Evolutionary conservation across 495 filamentous ascomycete species (phyloP).

Genomic region (Extremus antarcticus): DNA sequence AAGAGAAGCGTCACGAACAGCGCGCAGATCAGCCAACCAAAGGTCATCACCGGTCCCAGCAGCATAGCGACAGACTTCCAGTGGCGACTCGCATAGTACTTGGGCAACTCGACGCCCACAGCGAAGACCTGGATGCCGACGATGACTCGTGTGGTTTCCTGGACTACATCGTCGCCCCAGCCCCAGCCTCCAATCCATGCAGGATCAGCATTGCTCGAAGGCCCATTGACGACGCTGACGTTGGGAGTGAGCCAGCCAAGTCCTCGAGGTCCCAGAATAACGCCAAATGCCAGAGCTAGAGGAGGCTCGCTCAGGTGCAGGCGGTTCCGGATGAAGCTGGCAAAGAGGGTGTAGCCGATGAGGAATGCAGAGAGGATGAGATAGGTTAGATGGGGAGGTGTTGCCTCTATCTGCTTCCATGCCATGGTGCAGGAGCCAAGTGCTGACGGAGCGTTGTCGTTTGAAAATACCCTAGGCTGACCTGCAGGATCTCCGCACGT

Average conservation of each 20-base stretch:
- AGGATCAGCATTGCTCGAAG: neutral
- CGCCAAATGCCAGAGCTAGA: slow-evolving; percentile 38
- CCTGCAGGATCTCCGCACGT: no score
- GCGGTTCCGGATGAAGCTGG: slow-evolving; percentile 37
- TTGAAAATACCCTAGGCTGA: no score
- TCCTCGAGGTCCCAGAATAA: slow-evolving; percentile 34
- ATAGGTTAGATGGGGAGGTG: slow-evolving; percentile 37
- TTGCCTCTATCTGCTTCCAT: slow-evolving; percentile 38
- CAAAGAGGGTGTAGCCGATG: slow-evolving; percentile 39
- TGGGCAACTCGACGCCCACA: slow-evolving; percentile 38
- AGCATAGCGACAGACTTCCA: slow-evolving; percentile 37
- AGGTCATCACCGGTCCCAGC: slow-evolving; percentile 41
- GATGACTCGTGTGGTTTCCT: slow-evolving; percentile 38
- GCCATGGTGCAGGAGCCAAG: slow-evolving; percentile 17
- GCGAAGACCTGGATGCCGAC: slow-evolving; percentile 40
- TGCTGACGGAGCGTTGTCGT: no score
- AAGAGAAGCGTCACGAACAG: slow-evolving; percentile 33
- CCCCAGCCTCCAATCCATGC: slow-evolving; percentile 27
- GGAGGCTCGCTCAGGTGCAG: slow-evolving; percentile 44
- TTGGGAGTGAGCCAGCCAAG: slow-evolving; percentile 30
- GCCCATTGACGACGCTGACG: slow-evolving; percentile 4
- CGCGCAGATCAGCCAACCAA: slow-evolving; percentile 38
- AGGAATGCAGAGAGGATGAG: slow-evolving; percentile 37
- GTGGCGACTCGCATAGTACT: slow-evolving; percentile 33
- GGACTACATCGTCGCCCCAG: slow-evolving; percentile 32